phyloP scores from a whole-genome alignment of 2,329 filamentous ascomycete genomes.

The Aspergillus caelatus region DNA sequence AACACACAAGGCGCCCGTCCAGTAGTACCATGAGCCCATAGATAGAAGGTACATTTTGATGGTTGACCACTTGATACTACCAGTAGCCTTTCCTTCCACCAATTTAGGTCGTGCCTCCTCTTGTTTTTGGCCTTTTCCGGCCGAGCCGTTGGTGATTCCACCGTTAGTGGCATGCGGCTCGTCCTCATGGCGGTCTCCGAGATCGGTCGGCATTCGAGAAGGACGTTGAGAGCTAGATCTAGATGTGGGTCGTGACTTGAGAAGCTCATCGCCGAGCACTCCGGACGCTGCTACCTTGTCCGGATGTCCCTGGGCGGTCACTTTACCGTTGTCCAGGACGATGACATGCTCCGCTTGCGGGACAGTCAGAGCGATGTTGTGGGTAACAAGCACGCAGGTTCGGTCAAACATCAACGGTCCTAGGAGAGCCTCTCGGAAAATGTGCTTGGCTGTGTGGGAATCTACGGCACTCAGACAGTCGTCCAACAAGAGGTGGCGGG shows the following conservation, averaged over 20 bases:
- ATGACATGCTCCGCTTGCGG: slow-evolving; percentile 80
- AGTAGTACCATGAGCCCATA: slow-evolving; percentile 98
- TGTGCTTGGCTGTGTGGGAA: slow-evolving; percentile 97
- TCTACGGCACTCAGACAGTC: slow-evolving; percentile 97
- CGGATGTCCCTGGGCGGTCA: slow-evolving; percentile 75
- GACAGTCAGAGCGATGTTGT: slow-evolving; percentile 87
- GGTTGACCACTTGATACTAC: slow-evolving; percentile 85
- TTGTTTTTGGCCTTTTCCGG: slow-evolving; percentile 44
- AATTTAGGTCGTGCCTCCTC: slow-evolving; percentile 53
- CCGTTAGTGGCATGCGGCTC: slow-evolving; percentile 54
- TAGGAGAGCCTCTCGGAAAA: slow-evolving; percentile 89
- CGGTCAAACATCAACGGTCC: slow-evolving; percentile 85
- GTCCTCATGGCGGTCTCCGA: slow-evolving; percentile 65
- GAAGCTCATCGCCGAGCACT: slow-evolving; percentile 81
- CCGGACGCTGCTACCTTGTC: slow-evolving; percentile 82
- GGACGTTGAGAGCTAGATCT: slow-evolving; percentile 70
- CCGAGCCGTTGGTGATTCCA: slow-evolving; percentile 37
- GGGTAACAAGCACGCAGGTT: slow-evolving; percentile 93
- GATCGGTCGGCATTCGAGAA: slow-evolving; percentile 76
- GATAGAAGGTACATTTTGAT: slow-evolving; percentile 81
- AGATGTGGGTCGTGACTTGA: slow-evolving; percentile 73
- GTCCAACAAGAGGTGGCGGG: slow-evolving; percentile 85
- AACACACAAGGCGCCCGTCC: slow-evolving; percentile 72
- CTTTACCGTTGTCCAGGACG: slow-evolving; percentile 81
- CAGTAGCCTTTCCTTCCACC: slow-evolving; percentile 77